phyloP scores from a whole-genome alignment of 352 stramenopile genomes.

The Phytophthora idaei region DNA sequence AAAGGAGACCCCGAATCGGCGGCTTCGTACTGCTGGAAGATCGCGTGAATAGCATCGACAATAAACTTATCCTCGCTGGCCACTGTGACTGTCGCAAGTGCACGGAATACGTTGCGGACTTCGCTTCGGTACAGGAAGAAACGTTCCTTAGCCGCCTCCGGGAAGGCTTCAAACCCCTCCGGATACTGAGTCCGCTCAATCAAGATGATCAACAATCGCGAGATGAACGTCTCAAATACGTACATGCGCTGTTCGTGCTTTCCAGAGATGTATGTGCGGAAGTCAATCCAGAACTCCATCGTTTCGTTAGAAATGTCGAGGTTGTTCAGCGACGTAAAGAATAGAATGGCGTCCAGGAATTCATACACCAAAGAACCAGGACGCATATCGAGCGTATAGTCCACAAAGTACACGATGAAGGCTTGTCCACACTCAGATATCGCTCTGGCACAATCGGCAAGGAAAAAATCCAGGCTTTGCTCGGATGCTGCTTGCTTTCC shows the following conservation, averaged over 20 bases:
- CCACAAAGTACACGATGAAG: conserved; percentile 84
- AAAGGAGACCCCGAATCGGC: conserved; percentile 48
- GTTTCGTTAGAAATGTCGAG: conserved; percentile 77
- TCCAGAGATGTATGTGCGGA: conserved; percentile 72
- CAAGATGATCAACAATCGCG: conserved; percentile 67
- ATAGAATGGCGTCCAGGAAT: conserved; percentile 73
- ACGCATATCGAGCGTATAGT: conserved; percentile 65
- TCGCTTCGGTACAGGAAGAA: conserved; percentile 76
- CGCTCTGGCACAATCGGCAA: conserved; percentile 55
- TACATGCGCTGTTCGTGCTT: conserved; percentile 77
- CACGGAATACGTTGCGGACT: conserved; percentile 76
- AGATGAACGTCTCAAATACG: conserved; percentile 77
- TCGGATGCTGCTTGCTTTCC: conserved; percentile 45
- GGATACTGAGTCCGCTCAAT: conserved; percentile 77
- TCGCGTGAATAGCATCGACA: conserved; percentile 70
- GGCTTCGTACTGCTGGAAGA: conserved; percentile 76
- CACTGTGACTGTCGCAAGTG: conserved; percentile 70
- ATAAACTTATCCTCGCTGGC: conserved; percentile 82
- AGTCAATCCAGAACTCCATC: conserved; percentile 87
- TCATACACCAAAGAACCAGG: conserved; percentile 74
- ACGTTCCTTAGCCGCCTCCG: conserved; percentile 56
- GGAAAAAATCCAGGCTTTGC: conserved; percentile 47
- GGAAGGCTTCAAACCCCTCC: conserved; percentile 53
- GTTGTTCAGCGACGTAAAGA: conserved; percentile 69
- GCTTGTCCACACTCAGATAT: conserved; percentile 79